A percentile compares a stretch with the other conserved stretches of the same genome.
Evolutionary conservation across 1,284 basidiomycete species (phyloP).

Genomic region (Ganoderma sinense): DNA sequence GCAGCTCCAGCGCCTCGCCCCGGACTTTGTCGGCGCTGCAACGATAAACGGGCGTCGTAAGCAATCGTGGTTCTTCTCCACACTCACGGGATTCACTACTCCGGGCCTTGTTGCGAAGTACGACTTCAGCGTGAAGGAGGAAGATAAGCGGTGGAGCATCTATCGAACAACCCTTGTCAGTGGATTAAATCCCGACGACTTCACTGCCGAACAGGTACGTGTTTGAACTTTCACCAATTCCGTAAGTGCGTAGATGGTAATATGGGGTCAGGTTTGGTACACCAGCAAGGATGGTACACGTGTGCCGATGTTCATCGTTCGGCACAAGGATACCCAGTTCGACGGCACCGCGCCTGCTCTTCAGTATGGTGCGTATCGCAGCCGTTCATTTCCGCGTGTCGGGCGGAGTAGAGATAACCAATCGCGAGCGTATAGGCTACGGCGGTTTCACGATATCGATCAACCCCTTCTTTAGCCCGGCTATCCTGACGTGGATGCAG

Average conservation of each 20-base stretch:
- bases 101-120: conserved; percentile 76
- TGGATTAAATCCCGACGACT: conserved; percentile 77
- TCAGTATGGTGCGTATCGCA: conserved; percentile 69
- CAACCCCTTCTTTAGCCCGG: conserved; percentile 75
- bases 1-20: conserved; percentile 63
- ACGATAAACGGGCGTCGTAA: conserved; percentile 60
- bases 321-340: conserved; percentile 73
- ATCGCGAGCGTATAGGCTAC: conserved; percentile 51
- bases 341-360: conserved; percentile 84
- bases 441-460: conserved; percentile 83
- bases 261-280: conserved; percentile 68
- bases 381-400: neutral
- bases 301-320: conserved; percentile 89
- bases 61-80: conserved; percentile 74
- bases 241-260: neutral
- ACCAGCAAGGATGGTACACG: conserved; percentile 82
- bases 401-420: conserved; percentile 8
- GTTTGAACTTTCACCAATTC: neutral
- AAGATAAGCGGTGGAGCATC: conserved; percentile 61
- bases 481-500: conserved; percentile 80
- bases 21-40: conserved; percentile 78
- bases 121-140: conserved; percentile 57
- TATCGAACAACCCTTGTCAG: conserved; percentile 69
- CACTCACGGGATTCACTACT: conserved; percentile 75
- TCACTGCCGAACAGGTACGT: conserved; percentile 72